Evolutionary conservation across 2,329 filamentous ascomycete species (phyloP), one percentile per base, ranked within the genome.

Genomic region (Dothistroma septosporum): DNA sequence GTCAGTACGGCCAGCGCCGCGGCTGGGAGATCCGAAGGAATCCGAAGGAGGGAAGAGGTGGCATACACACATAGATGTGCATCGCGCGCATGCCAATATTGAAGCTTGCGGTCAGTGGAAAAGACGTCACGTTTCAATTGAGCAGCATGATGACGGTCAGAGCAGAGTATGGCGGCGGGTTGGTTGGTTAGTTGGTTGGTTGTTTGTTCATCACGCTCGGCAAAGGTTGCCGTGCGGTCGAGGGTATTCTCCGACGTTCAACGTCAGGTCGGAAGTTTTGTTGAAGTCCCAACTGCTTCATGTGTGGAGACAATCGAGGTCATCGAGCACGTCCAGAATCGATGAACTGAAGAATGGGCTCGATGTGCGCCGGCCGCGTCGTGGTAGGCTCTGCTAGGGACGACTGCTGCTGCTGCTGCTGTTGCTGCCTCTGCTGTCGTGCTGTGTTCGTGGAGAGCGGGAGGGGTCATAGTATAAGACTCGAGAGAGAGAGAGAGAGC

Each of bases 31-130:
- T 44, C 37, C 37, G 37, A 16, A 16, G 10, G 14, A 16, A 4
- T 35, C n/a, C n/a, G 24, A 28, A 28, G 24, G 6, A 3, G 24
- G 3, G 24, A 28, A 28, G 24, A 28, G 24, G 22, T 24, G 8
- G 19, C 35, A 48, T 53, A 33, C n/a, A 24, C 12, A 6, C 12
- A 53, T 31, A 35, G 14, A 31, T 10, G 28, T 53, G 28, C 31
- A 50, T 24, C 4, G 21, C 35, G 21, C 35, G 33, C 53, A 55
- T 31, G 53, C 19, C 33, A 46, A n/a, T n/a, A n/a, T n/a, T n/a
- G n/a, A n/a, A 55, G 53, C 53, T 55, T 19, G 9, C 53, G 4
- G 11, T 44, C 35, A n/a, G 53, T 46, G 53, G 53, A 44, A 44
- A 44, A 44, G 33, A 55, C 53, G 19, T 55, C 28, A 54, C 52